A percentile compares a stretch with the other conserved stretches of the same genome.
Evolutionary conservation across 345 rosid species (phyloP).

Genomic region (Turritis glabra): DNA sequence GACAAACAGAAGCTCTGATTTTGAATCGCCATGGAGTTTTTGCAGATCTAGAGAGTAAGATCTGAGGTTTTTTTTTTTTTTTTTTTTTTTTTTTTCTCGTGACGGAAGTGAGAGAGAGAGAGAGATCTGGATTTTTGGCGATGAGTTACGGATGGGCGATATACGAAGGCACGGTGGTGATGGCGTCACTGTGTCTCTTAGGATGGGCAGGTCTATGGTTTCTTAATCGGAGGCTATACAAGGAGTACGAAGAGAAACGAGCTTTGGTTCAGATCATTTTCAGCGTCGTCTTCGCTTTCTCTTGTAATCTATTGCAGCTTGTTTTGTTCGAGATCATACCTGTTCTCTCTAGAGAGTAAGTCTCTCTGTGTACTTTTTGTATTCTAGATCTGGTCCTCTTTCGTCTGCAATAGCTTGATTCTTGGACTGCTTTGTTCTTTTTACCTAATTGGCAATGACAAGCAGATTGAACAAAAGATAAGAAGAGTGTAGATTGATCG

Average conservation of each 20-base stretch:
- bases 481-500: neutral
- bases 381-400: too few species aligned
- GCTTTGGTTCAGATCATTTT: conserved; percentile 89
- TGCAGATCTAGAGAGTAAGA: neutral
- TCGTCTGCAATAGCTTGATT: neutral
- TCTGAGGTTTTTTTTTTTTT: neutral
- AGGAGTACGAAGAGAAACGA: conserved; percentile 96
- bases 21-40: neutral
- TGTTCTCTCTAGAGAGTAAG: conserved; percentile 80
- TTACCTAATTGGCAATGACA: neutral
- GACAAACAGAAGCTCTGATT: neutral
- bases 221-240: conserved; percentile 77
- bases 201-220: conserved; percentile 97
- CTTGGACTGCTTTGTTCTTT: neutral
- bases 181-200: conserved; percentile 60
- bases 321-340: conserved; percentile 96
- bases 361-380: neutral
- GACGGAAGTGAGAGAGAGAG: too few species aligned
- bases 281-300: conserved; percentile 92
- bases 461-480: neutral
- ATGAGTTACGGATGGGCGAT: conserved; percentile 78
- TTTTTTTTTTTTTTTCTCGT: too few species aligned
- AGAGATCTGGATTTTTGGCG: conserved; percentile 42
- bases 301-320: conserved; percentile 93
- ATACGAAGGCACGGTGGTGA: conserved; percentile 65